These are phyloP conservation scores for Magnaporthiopsis rhizophila DNA, from an alignment of 2,329 filamentous ascomycete species.

Conservation along the genomic window DNA sequence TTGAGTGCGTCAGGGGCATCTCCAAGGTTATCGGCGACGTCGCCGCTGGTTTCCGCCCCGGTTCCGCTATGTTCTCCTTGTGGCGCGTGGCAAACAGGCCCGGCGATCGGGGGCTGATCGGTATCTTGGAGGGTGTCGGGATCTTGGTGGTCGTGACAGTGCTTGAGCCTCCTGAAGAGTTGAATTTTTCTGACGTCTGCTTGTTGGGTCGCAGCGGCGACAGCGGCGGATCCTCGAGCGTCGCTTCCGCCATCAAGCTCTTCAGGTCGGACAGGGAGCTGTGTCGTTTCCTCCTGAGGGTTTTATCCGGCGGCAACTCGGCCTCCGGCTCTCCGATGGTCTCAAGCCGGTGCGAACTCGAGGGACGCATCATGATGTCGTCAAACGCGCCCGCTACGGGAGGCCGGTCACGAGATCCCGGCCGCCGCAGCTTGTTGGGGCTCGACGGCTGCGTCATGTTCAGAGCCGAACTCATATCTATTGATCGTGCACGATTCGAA, in stretches of 20 bases:
- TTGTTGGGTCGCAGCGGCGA: constrained; percentile 45
- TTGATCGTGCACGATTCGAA: constrained; percentile 65
- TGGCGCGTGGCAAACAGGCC: constrained; percentile 10
- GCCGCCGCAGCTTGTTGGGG: constrained; percentile 43
- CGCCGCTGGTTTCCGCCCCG: constrained; percentile 14
- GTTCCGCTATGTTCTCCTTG: constrained; percentile 36
- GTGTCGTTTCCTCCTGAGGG: constrained; percentile 69
- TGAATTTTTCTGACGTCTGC: constrained; percentile 49
- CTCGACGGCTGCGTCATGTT: constrained; percentile 16
- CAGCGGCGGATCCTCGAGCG: constrained; percentile 34
- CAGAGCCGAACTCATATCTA: constrained; percentile 53
- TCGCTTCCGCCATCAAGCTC: constrained; percentile 52
- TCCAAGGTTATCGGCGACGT: constrained; percentile 13
- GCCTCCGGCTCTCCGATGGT: constrained; percentile 51
- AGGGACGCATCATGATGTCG: constrained; percentile 27
- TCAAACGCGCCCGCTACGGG: constrained; percentile 56
- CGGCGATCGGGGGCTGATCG: constrained; percentile 38
- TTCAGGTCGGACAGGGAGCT: constrained; percentile 85
- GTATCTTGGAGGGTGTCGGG: constrained; percentile 41
- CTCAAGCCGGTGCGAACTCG: constrained; percentile 37
- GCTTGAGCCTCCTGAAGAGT: constrained; percentile 23
- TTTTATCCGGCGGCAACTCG: constrained; percentile 26
- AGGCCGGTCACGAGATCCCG: constrained; percentile 51
- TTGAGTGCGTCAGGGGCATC: constrained; percentile 29
- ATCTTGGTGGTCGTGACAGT: constrained; percentile 27